These are phyloP conservation scores for Stagonosporopsis rhizophila DNA, from an alignment of 2,329 filamentous ascomycete species.

Conservation along the genomic window DNA sequence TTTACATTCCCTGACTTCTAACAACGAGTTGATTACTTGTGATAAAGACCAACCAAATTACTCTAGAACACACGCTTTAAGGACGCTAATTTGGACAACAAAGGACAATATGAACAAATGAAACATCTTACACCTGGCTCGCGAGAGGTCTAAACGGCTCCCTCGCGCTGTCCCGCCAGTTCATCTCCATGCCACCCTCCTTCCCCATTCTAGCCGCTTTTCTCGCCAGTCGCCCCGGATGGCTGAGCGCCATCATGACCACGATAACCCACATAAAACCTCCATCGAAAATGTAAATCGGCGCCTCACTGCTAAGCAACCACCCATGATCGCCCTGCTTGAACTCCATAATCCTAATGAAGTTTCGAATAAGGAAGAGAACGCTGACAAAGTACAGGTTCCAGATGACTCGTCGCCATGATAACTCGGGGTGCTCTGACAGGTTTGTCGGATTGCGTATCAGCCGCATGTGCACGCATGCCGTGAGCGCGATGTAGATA, in stretches of 20 bases:
- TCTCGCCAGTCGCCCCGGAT: neutral
- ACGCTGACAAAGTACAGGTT: neutral
- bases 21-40: neutral
- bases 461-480: slow-evolving; percentile 21
- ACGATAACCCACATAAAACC: neutral
- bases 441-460: slow-evolving; percentile 14
- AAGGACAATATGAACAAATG: neutral
- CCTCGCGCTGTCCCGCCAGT: neutral
- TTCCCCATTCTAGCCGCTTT: neutral
- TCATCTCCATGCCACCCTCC: slow-evolving; percentile 1
- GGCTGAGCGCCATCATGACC: neutral
- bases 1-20: too few species aligned
- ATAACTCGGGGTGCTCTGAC: neutral
- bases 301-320: neutral
- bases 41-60: neutral
- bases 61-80: neutral
- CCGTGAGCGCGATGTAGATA: slow-evolving; percentile 22
- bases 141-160: neutral
- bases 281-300: neutral
- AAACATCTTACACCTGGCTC: neutral
- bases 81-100: neutral
- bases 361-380: neutral
- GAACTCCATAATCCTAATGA: neutral
- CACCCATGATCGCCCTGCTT: slow-evolving; percentile 4
- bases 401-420: neutral